Evolutionary conservation across 805 yeast genomes (phyloP).

Genomic region (Saturnispora quitensis): DNA sequence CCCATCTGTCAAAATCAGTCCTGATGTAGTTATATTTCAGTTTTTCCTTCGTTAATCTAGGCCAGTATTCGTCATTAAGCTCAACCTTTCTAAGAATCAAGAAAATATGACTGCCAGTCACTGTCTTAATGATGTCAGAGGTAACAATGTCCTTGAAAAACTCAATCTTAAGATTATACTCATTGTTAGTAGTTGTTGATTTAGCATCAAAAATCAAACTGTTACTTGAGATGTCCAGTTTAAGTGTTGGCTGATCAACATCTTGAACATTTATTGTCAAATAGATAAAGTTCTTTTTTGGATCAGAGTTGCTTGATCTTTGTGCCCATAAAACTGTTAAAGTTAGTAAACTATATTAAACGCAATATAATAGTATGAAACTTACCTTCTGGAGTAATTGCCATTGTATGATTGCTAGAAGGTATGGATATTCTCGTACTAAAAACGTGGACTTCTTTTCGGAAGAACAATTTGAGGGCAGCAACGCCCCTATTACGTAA

Average conservation of each 20-base stretch:
- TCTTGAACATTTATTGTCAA: constrained; percentile 70
- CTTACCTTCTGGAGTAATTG: constrained; percentile 29
- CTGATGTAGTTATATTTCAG: constrained; percentile 69
- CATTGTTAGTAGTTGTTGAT: constrained; percentile 35
- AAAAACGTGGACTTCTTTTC: not conserved
- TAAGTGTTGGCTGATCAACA: constrained; percentile 30
- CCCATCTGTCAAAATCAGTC: constrained; percentile 97
- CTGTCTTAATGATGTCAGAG: constrained; percentile 46
- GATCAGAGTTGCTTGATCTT: constrained; percentile 71
- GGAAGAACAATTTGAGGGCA: not conserved
- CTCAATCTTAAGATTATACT: constrained; percentile 59
- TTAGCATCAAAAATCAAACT: constrained; percentile 43
- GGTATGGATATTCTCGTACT: too few relatives aligned
- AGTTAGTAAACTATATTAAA: not conserved
- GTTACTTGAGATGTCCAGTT: constrained; percentile 48
- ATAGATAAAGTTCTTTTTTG: constrained; percentile 63
- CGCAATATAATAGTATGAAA: not conserved
- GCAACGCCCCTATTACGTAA: constrained; percentile 1
- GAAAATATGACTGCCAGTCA: constrained; percentile 54
- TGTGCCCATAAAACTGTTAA: constrained; percentile 84
- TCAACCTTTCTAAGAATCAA: constrained; percentile 65
- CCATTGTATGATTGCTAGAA: constrained; percentile 8
- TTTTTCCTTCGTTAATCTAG: constrained; percentile 85
- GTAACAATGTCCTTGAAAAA: constrained; percentile 70
- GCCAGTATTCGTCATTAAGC: constrained; percentile 78